Evolutionary conservation across 306 rosid genomes (phyloP), one percentile per base, ranked within the genome.

Genomic region (Dalbergia oliveri): DNA sequence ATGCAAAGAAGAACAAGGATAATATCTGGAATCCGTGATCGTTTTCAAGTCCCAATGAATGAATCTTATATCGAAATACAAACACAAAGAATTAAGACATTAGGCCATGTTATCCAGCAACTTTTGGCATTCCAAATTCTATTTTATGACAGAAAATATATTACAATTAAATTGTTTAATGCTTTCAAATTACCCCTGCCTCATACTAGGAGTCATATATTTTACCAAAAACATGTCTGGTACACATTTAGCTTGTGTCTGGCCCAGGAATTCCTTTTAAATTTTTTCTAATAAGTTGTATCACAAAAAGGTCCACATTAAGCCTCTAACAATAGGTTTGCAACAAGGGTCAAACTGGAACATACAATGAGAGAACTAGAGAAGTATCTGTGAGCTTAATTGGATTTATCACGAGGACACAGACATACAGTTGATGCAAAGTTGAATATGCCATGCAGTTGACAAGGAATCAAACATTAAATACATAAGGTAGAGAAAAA

Each of bases 1-100:
- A 77, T 66, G 47, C 14, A 68, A 34, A 31, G 39, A 58, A 41
- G 33, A 54, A 58, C 74, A 66, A 44, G 44, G 60, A 37, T 53
- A 75, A 60, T 16, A 76, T 53, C 31, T 26, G 31, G 31, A 26
- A 26, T 26, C 31, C 19, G 4, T 39, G 63, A 73, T 64, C 43
- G 35, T 51, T 64, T 53, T 61, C 81, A 76, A 12, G 80, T 76
- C 65, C 65, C 12, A 64, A 76, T 8, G 51, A 68, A 58, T 23
- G 37, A 11, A 4, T 41, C 9, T 26, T 41, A 49, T 78, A 39
- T 49, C 53, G 69, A 31, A 56, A 69, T 61, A 53, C 14, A 9
- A 14, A 54, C 67, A 31, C 35, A 26, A 26, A 4, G 41, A 41
- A 41, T 21, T 62, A 59, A 75, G 37, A 66, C 19, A 11, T 59